Conservation (phyloP, 2,329 filamentous ascomycete genomes). For the Fusarium tricinctum region DNA sequence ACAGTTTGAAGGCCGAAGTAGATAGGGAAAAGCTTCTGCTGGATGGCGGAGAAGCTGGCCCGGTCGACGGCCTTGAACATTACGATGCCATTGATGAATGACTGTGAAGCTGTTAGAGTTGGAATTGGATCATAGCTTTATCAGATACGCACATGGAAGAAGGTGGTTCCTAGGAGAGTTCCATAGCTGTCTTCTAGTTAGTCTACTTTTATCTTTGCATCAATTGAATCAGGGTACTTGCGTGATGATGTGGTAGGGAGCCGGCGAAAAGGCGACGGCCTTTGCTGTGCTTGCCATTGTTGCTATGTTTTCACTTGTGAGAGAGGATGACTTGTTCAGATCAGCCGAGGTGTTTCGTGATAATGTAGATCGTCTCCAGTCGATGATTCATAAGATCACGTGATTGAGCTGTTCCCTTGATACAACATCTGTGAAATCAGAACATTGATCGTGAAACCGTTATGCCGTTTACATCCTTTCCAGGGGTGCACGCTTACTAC, state of each 20-base stretch:
- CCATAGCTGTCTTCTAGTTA: constrained; percentile 76
- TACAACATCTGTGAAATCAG: not conserved
- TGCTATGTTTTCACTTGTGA: constrained; percentile 30
- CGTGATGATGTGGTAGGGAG: constrained; percentile 83
- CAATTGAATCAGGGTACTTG: constrained; percentile 56
- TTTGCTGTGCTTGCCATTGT: constrained; percentile 63
- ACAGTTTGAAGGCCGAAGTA: constrained; percentile 90
- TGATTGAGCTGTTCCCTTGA: constrained; percentile 37
- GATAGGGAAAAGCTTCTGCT: constrained; percentile 84
- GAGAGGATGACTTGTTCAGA: constrained; percentile 22
- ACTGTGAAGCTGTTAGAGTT: constrained; percentile 60
- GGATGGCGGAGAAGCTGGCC: constrained; percentile 84
- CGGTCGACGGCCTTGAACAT: constrained; percentile 83
- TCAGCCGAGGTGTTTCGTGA: constrained; percentile 23
- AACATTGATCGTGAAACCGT: not conserved
- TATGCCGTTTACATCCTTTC: not conserved
- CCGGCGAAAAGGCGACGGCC: constrained; percentile 72
- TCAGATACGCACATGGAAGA: constrained; percentile 77
- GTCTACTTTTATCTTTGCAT: constrained; percentile 5
- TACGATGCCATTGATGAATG: constrained; percentile 81
- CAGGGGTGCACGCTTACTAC: not conserved
- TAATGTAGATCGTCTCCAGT: constrained; percentile 8
- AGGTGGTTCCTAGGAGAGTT: constrained; percentile 85
- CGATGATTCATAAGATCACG: constrained; percentile 51
- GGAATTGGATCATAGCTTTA: not conserved